Percentiles rank a stretch among this genome's conserved stretches.
phyloP scores from a whole-genome alignment of 148 eudicot genomes.

The Cornus controversa region DNA sequence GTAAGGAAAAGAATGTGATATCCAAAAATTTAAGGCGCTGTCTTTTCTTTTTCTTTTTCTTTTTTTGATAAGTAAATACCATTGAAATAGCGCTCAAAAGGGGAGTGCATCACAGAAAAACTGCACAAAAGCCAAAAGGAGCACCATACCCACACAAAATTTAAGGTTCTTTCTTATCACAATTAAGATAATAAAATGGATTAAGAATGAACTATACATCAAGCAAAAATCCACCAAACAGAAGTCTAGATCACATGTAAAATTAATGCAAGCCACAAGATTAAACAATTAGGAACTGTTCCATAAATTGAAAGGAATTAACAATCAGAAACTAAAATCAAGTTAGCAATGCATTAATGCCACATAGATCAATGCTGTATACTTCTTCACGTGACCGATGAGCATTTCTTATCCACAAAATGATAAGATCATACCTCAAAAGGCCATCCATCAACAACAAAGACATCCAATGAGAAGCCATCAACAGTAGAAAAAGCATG shows the following conservation, averaged over 20 bases:
- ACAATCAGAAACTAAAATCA: not conserved
- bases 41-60: not conserved
- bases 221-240: not conserved
- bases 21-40: not conserved
- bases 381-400: not conserved
- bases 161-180: not conserved
- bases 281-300: not conserved
- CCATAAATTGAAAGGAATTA: not conserved
- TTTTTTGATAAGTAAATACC: too few species aligned
- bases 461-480: slow-evolving; percentile 68
- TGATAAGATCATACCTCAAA: slow-evolving; percentile 44
- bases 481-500: slow-evolving; percentile 69
- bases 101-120: too few species aligned
- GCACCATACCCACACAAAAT: not conserved
- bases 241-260: too few species aligned
- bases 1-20: slow-evolving; percentile 3
- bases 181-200: not conserved
- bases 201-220: not conserved
- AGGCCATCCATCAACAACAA: slow-evolving; percentile 66
- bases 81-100: too few species aligned
- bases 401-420: not conserved
- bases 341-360: slow-evolving; percentile 2
- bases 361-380: not conserved
- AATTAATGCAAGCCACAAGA: not conserved
- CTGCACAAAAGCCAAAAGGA: too few species aligned